Base-by-base conservation (phyloP, 768 basidiomycete genomes). In the Lactifluus hygrophoroides region DNA sequence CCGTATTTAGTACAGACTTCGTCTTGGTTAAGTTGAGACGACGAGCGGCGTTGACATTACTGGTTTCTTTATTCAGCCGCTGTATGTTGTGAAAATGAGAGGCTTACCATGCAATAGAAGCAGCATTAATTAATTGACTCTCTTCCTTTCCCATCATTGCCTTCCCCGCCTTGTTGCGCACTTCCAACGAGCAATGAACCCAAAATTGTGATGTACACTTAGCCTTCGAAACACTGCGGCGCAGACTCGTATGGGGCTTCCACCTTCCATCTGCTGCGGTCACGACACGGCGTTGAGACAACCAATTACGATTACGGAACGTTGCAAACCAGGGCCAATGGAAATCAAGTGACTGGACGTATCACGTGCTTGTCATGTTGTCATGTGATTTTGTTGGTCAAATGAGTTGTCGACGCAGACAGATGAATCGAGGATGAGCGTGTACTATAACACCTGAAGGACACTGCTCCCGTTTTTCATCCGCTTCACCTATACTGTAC, bases 371-470 rank as follows among this genome's bases (percentile, higher is more conserved):
- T 21, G 27, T 6, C 2, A 25, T 16, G 17, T 11, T 49, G 21
- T 55, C 55, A 56, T 56, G 55, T 56, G 55, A 56, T 56, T 42
- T 21, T n/a, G n/a, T n/a, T n/a, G n/a, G n/a, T n/a, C n/a, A n/a
- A n/a, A n/a, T n/a, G n/a, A n/a, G n/a, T n/a, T n/a, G n/a, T n/a
- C n/a, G n/a, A n/a, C n/a, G n/a, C n/a, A n/a, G n/a, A n/a, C n/a
- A n/a, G n/a, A n/a, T n/a, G n/a, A n/a, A n/a, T n/a, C n/a, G 35
- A 30, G 6, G 46, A 8, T 8, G 14, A 21, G 32, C 21, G 48
- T 19, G 30, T 35, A 49, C 34, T 32, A n/a, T 13, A 3, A 13
- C 3, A 23, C 44, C 34, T 16, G 34, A 13, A 13, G 9, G 34
- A 35, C 34, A 2, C 34, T 35, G 3, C 14, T 13, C 34, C 34